phyloP scores from a whole-genome alignment of 306 rosid genomes.

The Hippophae tibetana region DNA sequence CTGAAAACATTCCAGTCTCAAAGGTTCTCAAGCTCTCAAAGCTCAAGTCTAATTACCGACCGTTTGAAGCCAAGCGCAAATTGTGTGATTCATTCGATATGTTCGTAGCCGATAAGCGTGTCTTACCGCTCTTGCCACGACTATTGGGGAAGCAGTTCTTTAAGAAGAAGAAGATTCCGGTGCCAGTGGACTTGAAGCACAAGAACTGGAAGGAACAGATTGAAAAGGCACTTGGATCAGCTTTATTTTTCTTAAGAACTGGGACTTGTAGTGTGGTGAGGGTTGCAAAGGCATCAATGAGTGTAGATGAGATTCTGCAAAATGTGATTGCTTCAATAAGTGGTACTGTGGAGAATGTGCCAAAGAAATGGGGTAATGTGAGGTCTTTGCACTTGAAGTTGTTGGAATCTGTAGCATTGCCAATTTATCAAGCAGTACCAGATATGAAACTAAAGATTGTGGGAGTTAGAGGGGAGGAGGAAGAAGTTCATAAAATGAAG shows the following conservation, averaged over 20 bases:
- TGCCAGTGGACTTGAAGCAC: slow-evolving; percentile 58
- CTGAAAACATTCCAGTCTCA: slow-evolving; percentile 45
- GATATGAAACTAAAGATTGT: slow-evolving; percentile 50
- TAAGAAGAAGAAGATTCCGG: slow-evolving; percentile 75
- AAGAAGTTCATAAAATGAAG: not conserved
- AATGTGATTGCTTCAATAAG: slow-evolving; percentile 47
- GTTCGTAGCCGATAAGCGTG: slow-evolving; percentile 56
- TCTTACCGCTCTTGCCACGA: slow-evolving; percentile 42
- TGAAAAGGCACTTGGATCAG: slow-evolving; percentile 40
- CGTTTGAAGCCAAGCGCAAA: slow-evolving; percentile 69
- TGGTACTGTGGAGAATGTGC: slow-evolving; percentile 53
- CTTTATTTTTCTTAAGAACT: slow-evolving; percentile 38
- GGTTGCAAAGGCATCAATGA: slow-evolving; percentile 52
- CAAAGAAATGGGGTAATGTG: slow-evolving; percentile 58
- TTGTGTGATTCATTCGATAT: slow-evolving; percentile 50
- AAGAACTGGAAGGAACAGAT: slow-evolving; percentile 77
- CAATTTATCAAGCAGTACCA: slow-evolving; percentile 53
- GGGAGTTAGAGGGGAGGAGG: slow-evolving; percentile 24
- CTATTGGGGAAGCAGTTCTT: slow-evolving; percentile 61
- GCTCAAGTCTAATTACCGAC: slow-evolving; percentile 54
- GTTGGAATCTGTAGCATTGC: slow-evolving; percentile 56
- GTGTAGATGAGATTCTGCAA: slow-evolving; percentile 36
- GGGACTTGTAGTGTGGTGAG: slow-evolving; percentile 75
- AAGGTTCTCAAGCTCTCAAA: slow-evolving; percentile 54
- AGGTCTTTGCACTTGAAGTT: slow-evolving; percentile 75